Percentiles rank a stretch among this genome's conserved stretches.
phyloP scores from a whole-genome alignment of 2,329 filamentous ascomycete species.

The Sclerotinia glacialis region DNA sequence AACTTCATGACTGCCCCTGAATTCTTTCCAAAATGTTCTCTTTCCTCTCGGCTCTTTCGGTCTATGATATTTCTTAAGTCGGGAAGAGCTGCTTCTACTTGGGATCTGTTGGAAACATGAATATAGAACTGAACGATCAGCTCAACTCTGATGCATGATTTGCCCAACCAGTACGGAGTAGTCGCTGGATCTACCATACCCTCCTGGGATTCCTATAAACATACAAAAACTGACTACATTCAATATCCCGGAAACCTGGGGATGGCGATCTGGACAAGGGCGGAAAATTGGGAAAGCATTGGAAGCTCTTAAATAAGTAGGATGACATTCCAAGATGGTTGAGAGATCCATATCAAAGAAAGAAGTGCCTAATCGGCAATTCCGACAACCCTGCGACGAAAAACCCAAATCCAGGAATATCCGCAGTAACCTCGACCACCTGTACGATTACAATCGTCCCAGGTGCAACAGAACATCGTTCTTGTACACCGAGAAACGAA shows the following conservation, averaged over 20 bases:
- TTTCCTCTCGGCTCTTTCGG: neutral
- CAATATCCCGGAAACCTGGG: neutral
- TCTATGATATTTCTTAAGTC: neutral
- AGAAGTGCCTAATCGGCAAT: neutral
- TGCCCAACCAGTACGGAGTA: neutral
- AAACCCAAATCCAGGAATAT: neutral
- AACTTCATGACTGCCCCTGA: neutral
- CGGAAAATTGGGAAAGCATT: neutral
- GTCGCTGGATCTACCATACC: neutral
- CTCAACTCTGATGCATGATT: neutral
- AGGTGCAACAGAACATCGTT: neutral
- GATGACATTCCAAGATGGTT: no score
- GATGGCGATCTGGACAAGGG: neutral
- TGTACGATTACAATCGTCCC: neutral
- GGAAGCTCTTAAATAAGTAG: no score
- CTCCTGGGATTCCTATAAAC: neutral
- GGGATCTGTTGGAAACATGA: neutral
- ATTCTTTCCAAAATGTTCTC: neutral
- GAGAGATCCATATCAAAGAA: neutral
- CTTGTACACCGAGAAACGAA: neutral
- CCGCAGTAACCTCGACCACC: neutral
- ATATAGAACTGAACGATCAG: neutral
- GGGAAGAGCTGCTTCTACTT: neutral
- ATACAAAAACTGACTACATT: neutral
- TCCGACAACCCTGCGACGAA: neutral